Evolutionary conservation across 1,139 yeast species (phyloP), one percentile per base, ranked within the genome.

Genomic region (Suhomyces bokatorum): DNA sequence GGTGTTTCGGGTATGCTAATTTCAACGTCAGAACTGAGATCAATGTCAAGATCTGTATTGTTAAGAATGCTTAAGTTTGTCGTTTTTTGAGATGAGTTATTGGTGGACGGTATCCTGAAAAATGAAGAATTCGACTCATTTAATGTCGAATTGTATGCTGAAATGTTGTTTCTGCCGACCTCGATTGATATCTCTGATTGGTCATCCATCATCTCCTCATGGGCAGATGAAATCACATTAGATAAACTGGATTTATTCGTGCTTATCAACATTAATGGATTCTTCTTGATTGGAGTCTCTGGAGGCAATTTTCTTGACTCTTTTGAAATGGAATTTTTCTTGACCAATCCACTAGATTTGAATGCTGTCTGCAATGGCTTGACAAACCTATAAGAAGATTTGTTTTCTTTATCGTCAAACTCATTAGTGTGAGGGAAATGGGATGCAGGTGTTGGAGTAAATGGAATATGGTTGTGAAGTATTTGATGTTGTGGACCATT

Each of bases 331-430:
- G 82, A 78, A 50, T 80, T 82, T 66, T 88, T 88, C 49, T 91
- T 86, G 47, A 84, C 63, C 36, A 88, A 69, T 0, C 96, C 96
- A 0, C 87, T 71, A 4, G 93, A 80, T 63, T 81, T 77, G 62
- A 89, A 89, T 12, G 95, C 96, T 0, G 93, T 84, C 60, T 87
- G 96, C 38, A 87, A 72, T 4, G 97, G 96, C 59, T 85, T 86
- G 28, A 86, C 95, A 45, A 81, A 80, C 51, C 81, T 80, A 63
- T 83, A 88, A 1, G 84, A 77, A 17, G 77, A 56, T 34, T 60
- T 62, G 51, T 73, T 71, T 48, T 68, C 77, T 46, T 71, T 69
- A 45, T 70, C 70, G 30, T 55, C 58, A 32, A 45, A 54, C 12
- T 64, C 72, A 37, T 50, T 48, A 10, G 38, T 6, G 36, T 40